Evolutionary conservation across 192 early-diverging fungal genomes (phyloP), one percentile per base, ranked within the genome.

Genomic region (Entophlyctis helioformis): DNA sequence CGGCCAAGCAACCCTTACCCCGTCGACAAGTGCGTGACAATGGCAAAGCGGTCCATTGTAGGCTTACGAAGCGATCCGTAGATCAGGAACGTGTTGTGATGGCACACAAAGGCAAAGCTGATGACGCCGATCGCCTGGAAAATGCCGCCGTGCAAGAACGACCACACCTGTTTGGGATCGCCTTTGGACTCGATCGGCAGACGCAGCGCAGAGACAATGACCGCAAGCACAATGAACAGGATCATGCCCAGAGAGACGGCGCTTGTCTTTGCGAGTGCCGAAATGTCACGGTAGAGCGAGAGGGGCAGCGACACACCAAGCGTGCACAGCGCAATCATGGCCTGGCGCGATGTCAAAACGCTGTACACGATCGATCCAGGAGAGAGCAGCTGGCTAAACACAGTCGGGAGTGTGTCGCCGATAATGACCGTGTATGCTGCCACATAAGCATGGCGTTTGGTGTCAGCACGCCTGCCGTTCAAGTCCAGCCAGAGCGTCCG

Each of bases 31-130:
- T 85, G 85, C 0, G 90, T 86, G 0, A 95, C 87, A 1, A 73
- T 59, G 32, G 82, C 83, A 59, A 91, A 86, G 18, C 89, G 76
- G 48, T 89, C 82, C 29, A 93, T 64, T 26, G 86, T 86, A 0
- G 90, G 90, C 41, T 84, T 84, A 33, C 75, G 66, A 34, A 93
- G 57, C 8, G 88, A 86, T 10, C 81, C 82, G 57, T 83, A 87
- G 41, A 95, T 95, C 55, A 95, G 67, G 52, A 92, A 89, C 28
- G 83, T 87, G 58, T 92, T 95, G 64, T 95, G 91, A 54, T 95
- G 91, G 49, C 91, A 95, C 20, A 95, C 91, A 71, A 91, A 95
- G 0, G 91, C 89, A 68, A 93, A 93, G 49, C 86, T 88, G 10
- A 93, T 90, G 2, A 93, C 85, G 1, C 85, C 87, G 32, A 93